Conservation (phyloP, 352 stramenopile species). For the Globisporangium nunn region DNA sequence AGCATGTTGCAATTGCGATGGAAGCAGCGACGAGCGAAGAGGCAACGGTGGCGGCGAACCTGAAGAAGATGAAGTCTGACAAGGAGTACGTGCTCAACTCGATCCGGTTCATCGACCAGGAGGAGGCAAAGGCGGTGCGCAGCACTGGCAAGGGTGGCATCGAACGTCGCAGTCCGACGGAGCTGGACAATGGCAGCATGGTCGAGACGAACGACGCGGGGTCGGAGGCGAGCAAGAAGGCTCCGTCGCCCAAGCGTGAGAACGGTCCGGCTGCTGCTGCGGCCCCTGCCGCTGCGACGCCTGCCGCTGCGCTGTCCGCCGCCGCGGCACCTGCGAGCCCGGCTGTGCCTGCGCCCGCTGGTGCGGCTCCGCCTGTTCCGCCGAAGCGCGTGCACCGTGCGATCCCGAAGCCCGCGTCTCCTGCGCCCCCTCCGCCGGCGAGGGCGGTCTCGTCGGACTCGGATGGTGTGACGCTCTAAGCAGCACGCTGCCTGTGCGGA, state of each 20-base stretch:
- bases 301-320: background rate
- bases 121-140: constrained; percentile 84
- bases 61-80: constrained; percentile 85
- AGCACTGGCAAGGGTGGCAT: constrained; percentile 61
- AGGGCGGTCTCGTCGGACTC: background rate
- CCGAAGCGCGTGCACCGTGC: constrained; percentile 15
- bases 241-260: constrained; percentile 25
- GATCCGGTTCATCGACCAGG: constrained; percentile 86
- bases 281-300: constrained; percentile 5
- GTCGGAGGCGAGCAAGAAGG: constrained; percentile 3
- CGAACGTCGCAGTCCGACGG: constrained; percentile 10
- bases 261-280: background rate
- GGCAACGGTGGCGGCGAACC: constrained; percentile 44
- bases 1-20: constrained; percentile 48
- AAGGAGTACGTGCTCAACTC: constrained; percentile 88
- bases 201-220: constrained; percentile 25
- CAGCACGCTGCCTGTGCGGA: background rate
- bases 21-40: constrained; percentile 55
- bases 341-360: background rate
- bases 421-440: constrained; percentile 6
- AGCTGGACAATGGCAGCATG: constrained; percentile 54
- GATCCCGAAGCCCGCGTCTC: constrained; percentile 15
- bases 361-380: constrained; percentile 5
- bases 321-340: constrained; percentile 9
- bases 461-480: background rate